Evolutionary conservation across 108 stramenopile genomes (phyloP).

Genomic region (Schizochytrium sp.): DNA sequence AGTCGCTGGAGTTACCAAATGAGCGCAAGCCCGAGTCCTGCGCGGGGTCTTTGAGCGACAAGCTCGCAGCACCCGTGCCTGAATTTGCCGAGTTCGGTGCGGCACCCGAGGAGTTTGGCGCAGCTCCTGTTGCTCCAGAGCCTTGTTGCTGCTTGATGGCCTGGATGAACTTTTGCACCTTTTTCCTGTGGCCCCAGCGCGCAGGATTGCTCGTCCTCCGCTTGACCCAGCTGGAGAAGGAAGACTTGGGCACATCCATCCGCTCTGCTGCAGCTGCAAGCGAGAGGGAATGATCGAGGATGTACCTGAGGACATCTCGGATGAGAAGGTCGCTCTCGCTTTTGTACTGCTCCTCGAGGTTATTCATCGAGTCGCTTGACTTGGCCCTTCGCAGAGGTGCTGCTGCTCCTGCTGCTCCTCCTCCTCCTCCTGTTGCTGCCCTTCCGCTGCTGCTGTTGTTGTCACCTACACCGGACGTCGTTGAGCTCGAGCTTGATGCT

Average conservation of each 20-base stretch:
- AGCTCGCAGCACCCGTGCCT: neutral
- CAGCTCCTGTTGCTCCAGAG: neutral
- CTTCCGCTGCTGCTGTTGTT: too few relatives aligned
- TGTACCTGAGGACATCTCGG: neutral
- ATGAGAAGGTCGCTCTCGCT: neutral
- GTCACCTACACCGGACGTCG: too few relatives aligned
- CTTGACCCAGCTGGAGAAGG: slow-evolving; percentile 57
- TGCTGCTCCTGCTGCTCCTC: neutral
- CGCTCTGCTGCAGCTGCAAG: slow-evolving; percentile 1
- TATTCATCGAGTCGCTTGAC: neutral
- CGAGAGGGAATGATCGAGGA: slow-evolving; percentile 4
- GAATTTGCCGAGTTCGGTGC: neutral
- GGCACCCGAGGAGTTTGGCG: neutral
- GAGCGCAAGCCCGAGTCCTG: neutral
- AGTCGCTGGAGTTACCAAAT: neutral
- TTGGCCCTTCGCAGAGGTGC: neutral
- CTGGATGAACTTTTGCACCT: neutral
- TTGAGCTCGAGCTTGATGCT: neutral
- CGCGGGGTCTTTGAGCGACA: neutral
- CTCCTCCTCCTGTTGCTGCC: too few relatives aligned
- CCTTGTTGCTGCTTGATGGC: neutral
- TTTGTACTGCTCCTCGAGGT: neutral
- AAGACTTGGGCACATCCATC: slow-evolving; percentile 39
- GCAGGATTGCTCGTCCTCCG: neutral
- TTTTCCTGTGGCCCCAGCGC: neutral